A percentile compares a stretch with the other conserved stretches of the same genome.
phyloP scores from a whole-genome alignment of 331 rosid genomes.

The Stylosanthes scabra region DNA sequence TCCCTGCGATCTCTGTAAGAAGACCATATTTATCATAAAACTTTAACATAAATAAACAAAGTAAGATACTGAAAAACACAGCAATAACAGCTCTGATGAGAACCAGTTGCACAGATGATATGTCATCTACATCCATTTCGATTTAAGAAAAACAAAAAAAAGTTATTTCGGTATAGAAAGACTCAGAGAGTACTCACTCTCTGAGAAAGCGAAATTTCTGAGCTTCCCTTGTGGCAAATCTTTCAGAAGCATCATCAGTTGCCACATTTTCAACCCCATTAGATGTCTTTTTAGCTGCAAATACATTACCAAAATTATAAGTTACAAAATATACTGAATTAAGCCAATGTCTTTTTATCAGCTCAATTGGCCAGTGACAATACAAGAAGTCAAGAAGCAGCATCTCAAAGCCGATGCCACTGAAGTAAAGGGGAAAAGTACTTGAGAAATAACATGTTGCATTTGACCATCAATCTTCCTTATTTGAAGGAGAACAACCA shows the following conservation, averaged over 20 bases:
- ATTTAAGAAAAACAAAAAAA: not conserved
- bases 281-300: slow-evolving; percentile 57
- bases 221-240: slow-evolving; percentile 72
- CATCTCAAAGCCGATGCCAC: not conserved
- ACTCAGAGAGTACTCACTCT: slow-evolving; percentile 55
- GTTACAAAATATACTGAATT: not conserved
- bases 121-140: not conserved
- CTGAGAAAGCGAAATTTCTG: slow-evolving; percentile 69
- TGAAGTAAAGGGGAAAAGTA: not conserved
- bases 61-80: slow-evolving; percentile 19
- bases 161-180: slow-evolving; percentile 1
- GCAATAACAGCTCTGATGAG: slow-evolving; percentile 1
- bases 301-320: slow-evolving; percentile 26
- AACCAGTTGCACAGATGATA: slow-evolving; percentile 18
- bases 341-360: too few species aligned
- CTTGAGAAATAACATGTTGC: too few species aligned
- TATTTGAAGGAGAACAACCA: too few species aligned
- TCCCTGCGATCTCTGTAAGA: slow-evolving; percentile 71
- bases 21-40: slow-evolving; percentile 36
- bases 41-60: slow-evolving; percentile 3
- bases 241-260: slow-evolving; percentile 58
- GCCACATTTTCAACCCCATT: slow-evolving; percentile 44
- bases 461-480: too few species aligned
- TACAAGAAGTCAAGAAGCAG: slow-evolving; percentile 1
- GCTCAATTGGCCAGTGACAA: slow-evolving; percentile 12